Conservation (phyloP, 257 asterid species). For the Mitragyna speciosa region DNA sequence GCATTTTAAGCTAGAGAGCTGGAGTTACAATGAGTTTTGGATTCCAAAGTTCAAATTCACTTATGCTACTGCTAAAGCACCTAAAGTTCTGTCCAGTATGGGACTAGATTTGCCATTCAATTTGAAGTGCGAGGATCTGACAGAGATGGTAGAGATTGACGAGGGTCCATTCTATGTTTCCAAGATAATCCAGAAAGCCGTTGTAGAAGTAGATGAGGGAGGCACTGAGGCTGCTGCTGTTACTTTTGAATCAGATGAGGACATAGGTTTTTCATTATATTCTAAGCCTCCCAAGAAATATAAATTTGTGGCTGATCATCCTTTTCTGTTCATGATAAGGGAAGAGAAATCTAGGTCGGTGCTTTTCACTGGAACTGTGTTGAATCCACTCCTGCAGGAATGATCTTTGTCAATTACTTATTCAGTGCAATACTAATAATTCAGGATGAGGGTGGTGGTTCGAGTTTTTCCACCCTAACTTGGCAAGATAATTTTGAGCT, state of each 20-base stretch:
- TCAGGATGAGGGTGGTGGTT: not conserved
- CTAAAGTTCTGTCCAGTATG: not conserved
- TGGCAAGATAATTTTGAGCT: too few species aligned
- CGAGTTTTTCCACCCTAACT: not conserved
- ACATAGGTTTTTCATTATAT: not conserved
- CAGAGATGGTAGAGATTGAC: too few species aligned
- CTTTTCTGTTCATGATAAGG: slow-evolving; percentile 24
- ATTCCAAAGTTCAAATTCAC: slow-evolving; percentile 30
- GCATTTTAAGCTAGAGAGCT: not conserved
- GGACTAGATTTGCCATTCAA: not conserved
- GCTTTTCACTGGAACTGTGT: slow-evolving; percentile 19
- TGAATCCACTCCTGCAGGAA: slow-evolving; percentile 11
- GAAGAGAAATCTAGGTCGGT: slow-evolving; percentile 13
- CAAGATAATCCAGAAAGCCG: too few species aligned
- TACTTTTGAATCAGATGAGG: not conserved
- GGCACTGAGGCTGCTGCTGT: not conserved
- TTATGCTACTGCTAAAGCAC: not conserved
- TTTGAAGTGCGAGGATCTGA: too few species aligned
- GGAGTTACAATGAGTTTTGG: not conserved
- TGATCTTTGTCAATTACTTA: not conserved
- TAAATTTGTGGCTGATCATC: slow-evolving; percentile 20
- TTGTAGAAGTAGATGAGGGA: too few species aligned
- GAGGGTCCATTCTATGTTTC: too few species aligned
- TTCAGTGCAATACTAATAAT: too few species aligned
- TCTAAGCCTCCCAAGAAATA: too few species aligned